Conservation (phyloP, 805 yeast species). For the Pichia exigua region DNA sequence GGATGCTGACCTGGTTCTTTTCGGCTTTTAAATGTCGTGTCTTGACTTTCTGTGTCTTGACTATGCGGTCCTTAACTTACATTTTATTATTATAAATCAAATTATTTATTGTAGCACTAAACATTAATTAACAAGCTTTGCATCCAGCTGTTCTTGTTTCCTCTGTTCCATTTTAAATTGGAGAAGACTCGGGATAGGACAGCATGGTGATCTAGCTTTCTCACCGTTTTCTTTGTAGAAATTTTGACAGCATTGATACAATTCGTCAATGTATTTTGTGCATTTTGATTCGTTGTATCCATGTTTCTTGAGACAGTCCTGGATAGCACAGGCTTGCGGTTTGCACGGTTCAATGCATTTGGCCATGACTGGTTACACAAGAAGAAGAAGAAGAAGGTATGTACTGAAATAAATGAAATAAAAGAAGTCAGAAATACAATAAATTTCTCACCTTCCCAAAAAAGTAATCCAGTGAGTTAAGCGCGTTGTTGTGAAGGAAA, state of each 20-base stretch:
- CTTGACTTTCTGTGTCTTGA: constrained; percentile 32
- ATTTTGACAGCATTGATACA: constrained; percentile 67
- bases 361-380: not conserved
- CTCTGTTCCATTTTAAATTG: constrained; percentile 61
- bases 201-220: constrained; percentile 60
- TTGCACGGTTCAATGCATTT: constrained; percentile 47
- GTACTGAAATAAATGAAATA: no score
- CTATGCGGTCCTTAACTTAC: constrained; percentile 76
- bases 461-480: not conserved
- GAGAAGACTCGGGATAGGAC: constrained; percentile 64
- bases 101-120: not conserved
- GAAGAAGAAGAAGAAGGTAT: no score
- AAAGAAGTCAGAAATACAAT: no score
- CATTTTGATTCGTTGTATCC: constrained; percentile 72
- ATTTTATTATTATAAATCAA: constrained; percentile 21
- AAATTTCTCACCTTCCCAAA: not conserved
- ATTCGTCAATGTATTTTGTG: constrained; percentile 53
- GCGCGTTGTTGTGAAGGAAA: not conserved
- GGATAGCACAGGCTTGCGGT: constrained; percentile 75
- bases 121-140: constrained; percentile 30
- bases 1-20: constrained; percentile 30
- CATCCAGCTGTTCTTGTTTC: constrained; percentile 48
- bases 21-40: constrained; percentile 53
- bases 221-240: constrained; percentile 57
- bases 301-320: constrained; percentile 59